Base-by-base conservation (phyloP, 305 asterid genomes). In the Lippia alba region DNA sequence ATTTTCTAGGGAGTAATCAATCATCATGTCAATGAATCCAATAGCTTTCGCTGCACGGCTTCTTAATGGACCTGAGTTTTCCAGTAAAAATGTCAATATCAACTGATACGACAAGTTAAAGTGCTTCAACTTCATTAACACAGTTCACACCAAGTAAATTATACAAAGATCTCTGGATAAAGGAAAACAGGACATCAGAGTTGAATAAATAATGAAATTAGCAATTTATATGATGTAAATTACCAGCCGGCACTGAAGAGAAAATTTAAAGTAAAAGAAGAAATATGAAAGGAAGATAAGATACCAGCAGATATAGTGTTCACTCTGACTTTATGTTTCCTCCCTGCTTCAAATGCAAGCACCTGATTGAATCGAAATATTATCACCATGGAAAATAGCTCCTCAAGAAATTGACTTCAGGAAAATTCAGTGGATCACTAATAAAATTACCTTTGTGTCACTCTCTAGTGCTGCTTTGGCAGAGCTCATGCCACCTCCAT, bases 401-500 rank as follows among this genome's bases (percentile, higher is more conserved):
- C 41, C 32, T 40, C 17, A 34, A 61, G n/a, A 8, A 63, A 61
- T 57, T 2, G 67, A 12, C n/a, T 2, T 45, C 53, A 55, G 44
- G 64, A 74, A 39, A 59, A 41, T 64, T 46, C 36, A 45, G 41
- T 39, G 0, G 17, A 56, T 65, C 51, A 50, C 18, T 64, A 15
- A 53, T 51, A 32, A 62, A 76, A 78, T 80, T 73, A 86, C 97
- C 86, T 74, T 89, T 12, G 96, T 91, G 76, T 91, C 97, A 70
- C 97, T 87, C 86, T 91, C 96, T 11, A 91, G 80, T 9, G 92
- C 97, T 33, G 97, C 94, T 82, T 91, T 91, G 12, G 97, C 94
- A 18, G 97, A 91, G 79, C 96, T 91, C 97, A 91, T 91, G 54
- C 96, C 97, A 56, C 97, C 97, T 72, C 97, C 97, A 67, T 89